Evolutionary conservation across 495 filamentous ascomycete species (phyloP).

Genomic region (Penicillium verhagenii): DNA sequence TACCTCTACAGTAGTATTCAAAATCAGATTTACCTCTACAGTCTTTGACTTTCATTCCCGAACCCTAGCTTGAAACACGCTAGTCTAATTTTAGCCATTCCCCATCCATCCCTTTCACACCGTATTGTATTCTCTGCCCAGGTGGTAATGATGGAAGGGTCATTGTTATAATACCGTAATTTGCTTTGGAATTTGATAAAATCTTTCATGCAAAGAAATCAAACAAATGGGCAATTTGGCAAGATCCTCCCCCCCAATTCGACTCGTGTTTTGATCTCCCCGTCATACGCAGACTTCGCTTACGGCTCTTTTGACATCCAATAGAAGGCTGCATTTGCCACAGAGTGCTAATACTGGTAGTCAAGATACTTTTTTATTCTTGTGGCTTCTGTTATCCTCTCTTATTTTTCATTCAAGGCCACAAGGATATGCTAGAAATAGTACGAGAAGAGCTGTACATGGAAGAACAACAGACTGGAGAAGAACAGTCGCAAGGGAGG

Average conservation of each 20-base stretch:
- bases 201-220: not conserved
- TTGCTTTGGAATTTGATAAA: no score
- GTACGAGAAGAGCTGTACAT: no score
- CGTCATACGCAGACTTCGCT: slow-evolving; percentile 8
- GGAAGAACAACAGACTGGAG: no score
- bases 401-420: not conserved
- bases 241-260: slow-evolving; percentile 1
- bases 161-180: not conserved
- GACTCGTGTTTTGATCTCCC: not conserved
- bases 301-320: slow-evolving; percentile 9
- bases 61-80: not conserved
- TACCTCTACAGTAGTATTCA: no score
- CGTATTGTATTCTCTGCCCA: not conserved
- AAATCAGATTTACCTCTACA: not conserved
- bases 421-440: no score
- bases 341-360: not conserved
- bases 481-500: no score
- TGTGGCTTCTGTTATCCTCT: not conserved
- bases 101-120: not conserved
- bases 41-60: not conserved
- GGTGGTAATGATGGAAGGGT: not conserved
- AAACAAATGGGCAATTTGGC: slow-evolving; percentile 1
- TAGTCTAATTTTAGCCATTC: no score
- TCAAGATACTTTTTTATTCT: not conserved
- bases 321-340: slow-evolving; percentile 8